phyloP scores from a whole-genome alignment of 108 stramenopile species.

The Discostella stelligeroides region DNA sequence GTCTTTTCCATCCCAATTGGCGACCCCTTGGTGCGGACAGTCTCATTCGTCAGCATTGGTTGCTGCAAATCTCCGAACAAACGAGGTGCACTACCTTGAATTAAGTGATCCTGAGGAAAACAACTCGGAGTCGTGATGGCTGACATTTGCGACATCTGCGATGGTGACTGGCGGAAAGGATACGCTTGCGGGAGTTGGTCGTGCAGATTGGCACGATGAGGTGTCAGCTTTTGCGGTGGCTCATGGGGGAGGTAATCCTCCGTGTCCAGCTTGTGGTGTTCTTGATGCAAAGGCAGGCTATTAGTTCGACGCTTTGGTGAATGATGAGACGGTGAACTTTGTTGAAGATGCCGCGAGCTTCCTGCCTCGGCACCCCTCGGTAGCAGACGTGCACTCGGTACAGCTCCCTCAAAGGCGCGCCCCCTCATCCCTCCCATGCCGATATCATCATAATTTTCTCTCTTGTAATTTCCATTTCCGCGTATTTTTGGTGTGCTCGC shows the following conservation, averaged over 20 bases:
- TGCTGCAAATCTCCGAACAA: constrained; percentile 20
- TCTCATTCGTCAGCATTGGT: constrained; percentile 12
- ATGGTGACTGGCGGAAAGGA: constrained; percentile 26
- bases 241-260: constrained; percentile 10
- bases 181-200: constrained; percentile 12
- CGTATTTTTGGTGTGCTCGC: constrained; percentile 45
- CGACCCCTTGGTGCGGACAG: background rate
- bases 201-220: background rate
- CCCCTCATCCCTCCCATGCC: background rate
- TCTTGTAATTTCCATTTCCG: constrained; percentile 22
- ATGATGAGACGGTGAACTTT: background rate
- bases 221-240: background rate
- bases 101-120: constrained; percentile 28
- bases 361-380: background rate
- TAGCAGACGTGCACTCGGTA: background rate
- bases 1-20: background rate
- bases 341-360: background rate
- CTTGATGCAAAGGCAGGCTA: constrained; percentile 1
- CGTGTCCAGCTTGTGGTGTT: background rate
- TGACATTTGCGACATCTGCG: constrained; percentile 32
- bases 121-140: constrained; percentile 37
- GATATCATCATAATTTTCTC: constrained; percentile 19
- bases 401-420: background rate
- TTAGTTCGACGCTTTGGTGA: background rate
- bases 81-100: background rate